A percentile compares a stretch with the other conserved stretches of the same genome.
Conservation (phyloP, 768 basidiomycete species). For the Tephrocybe sp. region DNA sequence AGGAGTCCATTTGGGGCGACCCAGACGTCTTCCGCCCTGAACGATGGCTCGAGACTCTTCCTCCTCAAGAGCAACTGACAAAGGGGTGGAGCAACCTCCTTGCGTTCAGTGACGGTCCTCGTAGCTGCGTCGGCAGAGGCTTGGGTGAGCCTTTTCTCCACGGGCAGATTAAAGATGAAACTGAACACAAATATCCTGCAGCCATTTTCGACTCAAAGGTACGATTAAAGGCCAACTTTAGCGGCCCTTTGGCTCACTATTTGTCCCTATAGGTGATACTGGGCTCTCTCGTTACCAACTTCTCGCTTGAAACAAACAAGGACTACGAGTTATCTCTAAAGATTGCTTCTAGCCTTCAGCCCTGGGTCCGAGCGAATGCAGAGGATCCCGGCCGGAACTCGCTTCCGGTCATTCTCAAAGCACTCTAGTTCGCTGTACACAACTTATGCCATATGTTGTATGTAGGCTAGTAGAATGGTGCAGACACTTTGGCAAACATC, state of each 20-base stretch:
- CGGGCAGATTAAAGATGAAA: no score
- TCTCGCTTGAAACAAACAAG: background rate
- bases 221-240: background rate
- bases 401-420: no score
- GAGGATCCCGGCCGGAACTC: no score
- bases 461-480: no score
- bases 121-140: background rate
- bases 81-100: background rate
- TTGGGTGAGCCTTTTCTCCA: background rate
- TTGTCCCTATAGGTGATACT: background rate
- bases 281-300: background rate
- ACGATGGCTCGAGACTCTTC: background rate
- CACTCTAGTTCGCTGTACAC: no score
- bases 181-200: background rate
- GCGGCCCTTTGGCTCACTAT: background rate
- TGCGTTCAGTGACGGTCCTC: background rate
- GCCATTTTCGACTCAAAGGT: background rate
- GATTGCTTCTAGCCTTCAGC: slow-evolving; percentile 1
- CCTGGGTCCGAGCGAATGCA: no score
- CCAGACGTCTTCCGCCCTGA: background rate
- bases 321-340: background rate
- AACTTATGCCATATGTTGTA: no score
- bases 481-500: no score
- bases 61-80: background rate
- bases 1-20: background rate